Percentiles rank a stretch among this genome's conserved stretches.
Conservation (phyloP, 2,329 filamentous ascomycete genomes). For the Chaetomium olivaceum region DNA sequence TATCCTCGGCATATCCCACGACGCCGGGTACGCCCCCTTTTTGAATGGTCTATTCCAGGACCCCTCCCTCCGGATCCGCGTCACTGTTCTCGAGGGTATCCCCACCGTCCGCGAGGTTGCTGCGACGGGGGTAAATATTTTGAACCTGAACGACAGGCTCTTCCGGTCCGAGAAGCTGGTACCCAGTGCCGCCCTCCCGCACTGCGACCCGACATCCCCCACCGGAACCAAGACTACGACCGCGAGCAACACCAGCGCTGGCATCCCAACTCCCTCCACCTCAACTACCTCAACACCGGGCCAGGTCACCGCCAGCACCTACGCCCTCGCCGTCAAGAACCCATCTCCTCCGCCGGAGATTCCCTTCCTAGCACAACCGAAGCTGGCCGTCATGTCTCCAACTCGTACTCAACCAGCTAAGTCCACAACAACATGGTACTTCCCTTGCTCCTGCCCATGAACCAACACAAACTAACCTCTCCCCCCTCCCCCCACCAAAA, state of each 20-base stretch:
- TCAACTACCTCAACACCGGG: constrained; percentile 34
- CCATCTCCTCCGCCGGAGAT: constrained; percentile 48
- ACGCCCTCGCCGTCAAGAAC: constrained; percentile 38
- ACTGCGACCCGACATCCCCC: not conserved
- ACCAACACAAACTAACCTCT: not conserved
- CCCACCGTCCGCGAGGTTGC: constrained; percentile 53
- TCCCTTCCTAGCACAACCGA: constrained; percentile 43
- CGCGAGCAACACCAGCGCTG: constrained; percentile 16
- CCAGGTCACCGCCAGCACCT: constrained; percentile 34
- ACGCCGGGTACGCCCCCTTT: constrained; percentile 61
- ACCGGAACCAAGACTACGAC: constrained; percentile 25
- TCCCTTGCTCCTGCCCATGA: not conserved
- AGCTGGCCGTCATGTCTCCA: constrained; percentile 28
- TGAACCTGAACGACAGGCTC: constrained; percentile 48
- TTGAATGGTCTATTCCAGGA: constrained; percentile 56
- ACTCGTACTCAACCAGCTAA: constrained; percentile 30
- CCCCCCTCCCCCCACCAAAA: not conserved
- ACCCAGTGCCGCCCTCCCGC: constrained; percentile 36
- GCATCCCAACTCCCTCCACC: constrained; percentile 19
- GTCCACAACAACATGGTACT: constrained; percentile 47
- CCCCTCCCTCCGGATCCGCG: constrained; percentile 43
- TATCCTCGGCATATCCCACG: constrained; percentile 62
- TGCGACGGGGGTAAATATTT: constrained; percentile 48
- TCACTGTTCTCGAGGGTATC: constrained; percentile 57
- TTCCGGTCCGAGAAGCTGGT: constrained; percentile 57